Conservation (phyloP, 1,284 basidiomycete genomes). For the Ustilago vetiveriae region DNA sequence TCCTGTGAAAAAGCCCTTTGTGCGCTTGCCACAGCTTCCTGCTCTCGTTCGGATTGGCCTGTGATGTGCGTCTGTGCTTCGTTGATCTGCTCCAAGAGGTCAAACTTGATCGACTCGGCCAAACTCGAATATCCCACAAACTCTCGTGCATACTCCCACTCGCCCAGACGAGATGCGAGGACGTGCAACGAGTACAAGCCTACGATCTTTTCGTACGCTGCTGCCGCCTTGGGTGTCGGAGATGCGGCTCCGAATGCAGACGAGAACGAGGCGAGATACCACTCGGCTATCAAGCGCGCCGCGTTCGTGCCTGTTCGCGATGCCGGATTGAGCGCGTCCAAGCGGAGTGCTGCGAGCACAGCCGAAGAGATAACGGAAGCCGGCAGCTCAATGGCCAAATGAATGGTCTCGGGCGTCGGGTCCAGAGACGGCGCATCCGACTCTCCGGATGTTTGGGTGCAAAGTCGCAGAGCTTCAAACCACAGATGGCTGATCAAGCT, state of each 20-base stretch:
- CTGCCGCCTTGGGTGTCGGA: slow-evolving; percentile 28
- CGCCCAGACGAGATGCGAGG: slow-evolving; percentile 41
- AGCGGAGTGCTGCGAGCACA: slow-evolving; percentile 48
- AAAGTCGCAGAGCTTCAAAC: slow-evolving; percentile 46
- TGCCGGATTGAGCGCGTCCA: slow-evolving; percentile 28
- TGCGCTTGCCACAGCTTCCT: slow-evolving; percentile 25
- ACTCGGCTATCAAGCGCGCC: slow-evolving; percentile 52
- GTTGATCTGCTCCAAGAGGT: slow-evolving; percentile 44
- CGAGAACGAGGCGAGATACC: slow-evolving; percentile 50
- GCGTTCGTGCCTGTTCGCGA: slow-evolving; percentile 33
- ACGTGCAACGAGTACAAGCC: slow-evolving; percentile 55
- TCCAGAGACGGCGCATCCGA: slow-evolving; percentile 41
- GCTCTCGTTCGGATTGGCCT: slow-evolving; percentile 32
- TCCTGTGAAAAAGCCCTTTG: slow-evolving; percentile 43
- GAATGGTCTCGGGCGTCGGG: slow-evolving; percentile 33
- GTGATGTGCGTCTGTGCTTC: slow-evolving; percentile 25
- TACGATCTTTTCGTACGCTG: slow-evolving; percentile 51
- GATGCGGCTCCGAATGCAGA: slow-evolving; percentile 24
- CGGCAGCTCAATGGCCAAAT: slow-evolving; percentile 42
- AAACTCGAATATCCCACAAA: slow-evolving; percentile 54
- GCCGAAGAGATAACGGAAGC: slow-evolving; percentile 48
- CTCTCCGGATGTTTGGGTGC: slow-evolving; percentile 25
- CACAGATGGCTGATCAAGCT: slow-evolving; percentile 49
- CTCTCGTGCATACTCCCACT: slow-evolving; percentile 59
- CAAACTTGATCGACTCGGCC: slow-evolving; percentile 38